phyloP scores from a whole-genome alignment of 495 filamentous ascomycete genomes.

The Lasiosphaeria hispida region DNA sequence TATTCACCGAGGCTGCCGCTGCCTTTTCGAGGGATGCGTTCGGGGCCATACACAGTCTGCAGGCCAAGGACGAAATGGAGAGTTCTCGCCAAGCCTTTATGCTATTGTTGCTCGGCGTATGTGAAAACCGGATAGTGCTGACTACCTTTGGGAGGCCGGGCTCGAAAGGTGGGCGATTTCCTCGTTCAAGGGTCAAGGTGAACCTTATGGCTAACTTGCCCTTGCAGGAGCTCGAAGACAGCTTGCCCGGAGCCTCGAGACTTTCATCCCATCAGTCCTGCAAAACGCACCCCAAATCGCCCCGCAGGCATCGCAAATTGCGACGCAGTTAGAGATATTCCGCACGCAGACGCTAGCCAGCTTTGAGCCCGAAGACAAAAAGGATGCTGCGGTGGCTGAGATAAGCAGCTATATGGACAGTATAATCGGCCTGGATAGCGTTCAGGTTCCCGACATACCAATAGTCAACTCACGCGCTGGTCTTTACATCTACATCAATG shows the following conservation, averaged over 20 bases:
- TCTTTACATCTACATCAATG: constrained; percentile 87
- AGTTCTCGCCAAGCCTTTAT: constrained; percentile 55
- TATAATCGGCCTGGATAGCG: constrained; percentile 52
- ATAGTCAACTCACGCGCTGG: constrained; percentile 78
- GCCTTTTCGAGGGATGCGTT: constrained; percentile 42
- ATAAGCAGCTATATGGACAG: constrained; percentile 54
- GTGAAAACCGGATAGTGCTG: constrained; percentile 50
- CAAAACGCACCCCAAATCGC: constrained; percentile 51
- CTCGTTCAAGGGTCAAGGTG: too few species aligned
- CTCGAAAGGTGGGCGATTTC: constrained; percentile 40
- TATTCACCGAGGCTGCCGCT: constrained; percentile 41
- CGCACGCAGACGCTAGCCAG: constrained; percentile 48
- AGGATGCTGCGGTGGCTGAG: constrained; percentile 40
- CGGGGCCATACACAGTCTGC: constrained; percentile 37
- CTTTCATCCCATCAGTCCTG: constrained; percentile 53
- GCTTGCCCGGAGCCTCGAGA: constrained; percentile 48
- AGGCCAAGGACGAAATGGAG: constrained; percentile 46
- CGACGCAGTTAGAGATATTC: constrained; percentile 50
- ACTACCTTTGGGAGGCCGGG: constrained; percentile 40
- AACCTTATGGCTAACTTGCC: not conserved
- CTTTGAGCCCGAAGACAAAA: constrained; percentile 47
- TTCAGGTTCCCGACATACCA: constrained; percentile 62
- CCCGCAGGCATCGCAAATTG: constrained; percentile 43
- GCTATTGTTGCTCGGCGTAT: constrained; percentile 45
- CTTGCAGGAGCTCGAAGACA: constrained; percentile 40